Evolutionary conservation across 805 yeast genomes (phyloP), one percentile per base, ranked within the genome.

Genomic region (Teunomyces kruisii): DNA sequence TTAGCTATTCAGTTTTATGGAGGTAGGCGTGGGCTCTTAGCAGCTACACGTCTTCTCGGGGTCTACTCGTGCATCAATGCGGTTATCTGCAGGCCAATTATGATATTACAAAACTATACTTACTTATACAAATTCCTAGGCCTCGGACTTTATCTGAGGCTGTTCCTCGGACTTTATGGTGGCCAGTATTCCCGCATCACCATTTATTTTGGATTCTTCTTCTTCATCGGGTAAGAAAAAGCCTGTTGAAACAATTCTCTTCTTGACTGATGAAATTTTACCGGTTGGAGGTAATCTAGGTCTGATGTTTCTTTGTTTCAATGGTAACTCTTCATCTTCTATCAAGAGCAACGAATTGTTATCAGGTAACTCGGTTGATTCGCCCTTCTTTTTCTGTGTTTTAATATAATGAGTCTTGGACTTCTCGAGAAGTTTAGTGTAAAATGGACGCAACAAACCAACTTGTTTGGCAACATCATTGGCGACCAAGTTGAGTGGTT

Each of bases 251-350:
- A 81, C 65, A 9, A 76, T 58, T 54, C 79, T 84, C 68, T 84
- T 88, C 66, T 88, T 89, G 5, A 79, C 66, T 0, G 80, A 76
- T 4, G 86, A 66, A 30, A 91, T 86, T 63, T 86, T 89, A 30
- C 97, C 97, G 26, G 88, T 86, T 6, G 97, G 96, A 9, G 97
- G 96, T 41, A 94, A 69, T 56, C 90, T 84, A 1, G 96, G 85
- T 52, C 91, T 75, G 24, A 76, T 75, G 49, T 83, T 83, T 45
- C 91, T 75, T 53, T 83, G 87, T 57, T 88, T 89, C 45, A 83
- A 81, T 0, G 96, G 90, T 53, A 88, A 72, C 45, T 86, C 91
- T 13, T 88, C 96, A 56, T 91, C 97, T 58, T 90, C 97, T 40
- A 86, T 65, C 41, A 72, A 58, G 2, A 44, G 36, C 9, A 86